Base-by-base conservation (phyloP, 2,329 filamentous ascomycete genomes). In the Endoconidiophora polonica region DNA sequence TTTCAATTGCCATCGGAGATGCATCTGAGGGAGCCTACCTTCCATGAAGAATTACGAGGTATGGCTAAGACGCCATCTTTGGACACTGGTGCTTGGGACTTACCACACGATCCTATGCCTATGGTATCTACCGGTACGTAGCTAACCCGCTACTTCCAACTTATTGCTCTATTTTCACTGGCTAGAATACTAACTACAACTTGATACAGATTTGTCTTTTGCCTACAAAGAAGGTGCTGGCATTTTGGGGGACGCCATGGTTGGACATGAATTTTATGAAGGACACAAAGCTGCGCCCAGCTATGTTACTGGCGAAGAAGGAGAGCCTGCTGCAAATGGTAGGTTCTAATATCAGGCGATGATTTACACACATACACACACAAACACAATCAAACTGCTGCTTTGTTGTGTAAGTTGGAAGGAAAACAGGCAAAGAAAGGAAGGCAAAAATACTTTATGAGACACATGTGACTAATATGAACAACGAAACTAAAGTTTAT, bases 401-500 rank as follows among this genome's bases (percentile, higher is more conserved):
- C 23, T 29, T 38, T 33, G 36, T 46, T 24, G 29, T 38, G 29
- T 12, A 33, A 33, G 29, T 12, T 33, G 29, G 29, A 12, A 12
- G 29, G 26, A 29, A 33, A 33, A 33, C 29, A 33, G 12, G 29
- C 29, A 33, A 46, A 46, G 44, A 39, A 46, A n/a, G 44, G 23
- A 24, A 37, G 44, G n/a, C 20, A 39, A 33, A 33, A 7, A 33
- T 12, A 18, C 22, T 38, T 46, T 20, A 46, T 20, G 44, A 46
- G 44, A 20, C 37, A 33, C 33, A 46, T 46, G 44, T 38, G 33
- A 46, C 44, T 46, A 46, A 46, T 46, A 46, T 46, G 44, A 46
- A 46, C 29, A 33, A 33, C 29, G 29, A 33, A 33, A 33, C 37
- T 22, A 20, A 46, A 46, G 44, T 38, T 46, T 46, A 38, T 46